Conservation (phyloP, 2,329 filamentous ascomycete species). For the Cordyceps militaris region DNA sequence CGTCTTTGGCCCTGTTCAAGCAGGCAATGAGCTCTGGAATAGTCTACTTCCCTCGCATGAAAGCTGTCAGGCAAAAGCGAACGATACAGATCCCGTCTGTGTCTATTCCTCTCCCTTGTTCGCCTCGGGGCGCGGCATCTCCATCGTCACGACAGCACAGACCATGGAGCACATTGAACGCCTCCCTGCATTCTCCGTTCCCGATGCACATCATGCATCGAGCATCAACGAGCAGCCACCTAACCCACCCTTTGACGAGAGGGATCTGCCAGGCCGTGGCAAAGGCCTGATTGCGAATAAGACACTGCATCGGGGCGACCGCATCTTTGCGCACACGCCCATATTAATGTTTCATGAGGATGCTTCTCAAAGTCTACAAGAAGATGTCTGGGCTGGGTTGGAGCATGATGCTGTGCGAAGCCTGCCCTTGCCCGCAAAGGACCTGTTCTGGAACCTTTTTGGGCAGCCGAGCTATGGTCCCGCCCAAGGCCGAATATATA, state of each 20-base stretch:
- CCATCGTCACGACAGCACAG: not conserved
- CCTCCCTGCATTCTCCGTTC: not conserved
- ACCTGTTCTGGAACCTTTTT: not conserved
- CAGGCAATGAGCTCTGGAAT: too few species aligned
- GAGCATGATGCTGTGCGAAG: not conserved
- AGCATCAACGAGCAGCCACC: not conserved
- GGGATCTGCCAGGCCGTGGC: not conserved
- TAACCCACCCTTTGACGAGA: not conserved
- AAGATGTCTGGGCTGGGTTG: not conserved
- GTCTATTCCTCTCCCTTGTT: not conserved
- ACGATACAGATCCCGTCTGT: not conserved
- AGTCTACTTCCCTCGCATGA: too few species aligned
- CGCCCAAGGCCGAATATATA: not conserved
- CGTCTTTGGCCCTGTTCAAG: too few species aligned
- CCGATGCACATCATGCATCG: too few species aligned
- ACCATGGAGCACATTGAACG: not conserved
- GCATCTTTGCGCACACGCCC: not conserved
- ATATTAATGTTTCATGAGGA: not conserved
- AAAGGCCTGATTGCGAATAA: not conserved
- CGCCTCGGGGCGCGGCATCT: not conserved
- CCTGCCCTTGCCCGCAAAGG: not conserved
- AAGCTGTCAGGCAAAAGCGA: not conserved
- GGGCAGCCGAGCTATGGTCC: not conserved
- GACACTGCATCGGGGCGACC: not conserved
- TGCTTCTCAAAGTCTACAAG: not conserved